Base-by-base conservation (phyloP, 208 protist species). In the Trypanosoma melophagium region DNA sequence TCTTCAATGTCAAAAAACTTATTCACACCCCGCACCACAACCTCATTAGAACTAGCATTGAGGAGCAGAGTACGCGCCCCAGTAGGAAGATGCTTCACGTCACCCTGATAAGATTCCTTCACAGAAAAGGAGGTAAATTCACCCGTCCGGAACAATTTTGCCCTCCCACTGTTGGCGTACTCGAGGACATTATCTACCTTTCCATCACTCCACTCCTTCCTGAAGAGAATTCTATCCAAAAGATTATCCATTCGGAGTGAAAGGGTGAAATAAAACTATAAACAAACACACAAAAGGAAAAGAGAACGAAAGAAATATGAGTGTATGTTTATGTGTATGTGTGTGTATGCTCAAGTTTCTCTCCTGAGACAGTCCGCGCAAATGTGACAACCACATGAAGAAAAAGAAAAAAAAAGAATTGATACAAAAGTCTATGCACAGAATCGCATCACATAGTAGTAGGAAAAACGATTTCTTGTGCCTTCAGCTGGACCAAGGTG, bases 1-100 rank as follows among this genome's bases (percentile, higher is more conserved):
- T 83, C 81, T 14, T 69, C 74, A 8, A 88, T 14, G 58, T 93
- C 88, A 63, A 92, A 85, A 55, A 96, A 96, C 66, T 96, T 96
- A 71, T 96, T 94, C 25, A 96, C 69, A 40, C 91, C 88, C 49
- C 91, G 81, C 42, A 84, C 78, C n/a, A 86, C 56, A 42, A 96
- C 85, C n/a, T 70, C 66, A 41, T 78, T 83, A 19, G 65, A 74
- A 25, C 66, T 60, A 17, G n/a, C 21, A 45, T 87, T 63, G 9
- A 96, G 56, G 4, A 96, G 57, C 7, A 96, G 75, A 17, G 76
- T 89, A 13, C 91, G 77, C 17, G 91, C 91, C 22, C 88, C 91
- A 55, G 80, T 92, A 3, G 85, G 83, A 13, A 96, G 83, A 25
- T 61, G n/a, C 14, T 47, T 62, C 22, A 88, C 80, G 69, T 96